phyloP scores from a whole-genome alignment of 148 eudicot species.

The Rhododendron griersonianum region DNA sequence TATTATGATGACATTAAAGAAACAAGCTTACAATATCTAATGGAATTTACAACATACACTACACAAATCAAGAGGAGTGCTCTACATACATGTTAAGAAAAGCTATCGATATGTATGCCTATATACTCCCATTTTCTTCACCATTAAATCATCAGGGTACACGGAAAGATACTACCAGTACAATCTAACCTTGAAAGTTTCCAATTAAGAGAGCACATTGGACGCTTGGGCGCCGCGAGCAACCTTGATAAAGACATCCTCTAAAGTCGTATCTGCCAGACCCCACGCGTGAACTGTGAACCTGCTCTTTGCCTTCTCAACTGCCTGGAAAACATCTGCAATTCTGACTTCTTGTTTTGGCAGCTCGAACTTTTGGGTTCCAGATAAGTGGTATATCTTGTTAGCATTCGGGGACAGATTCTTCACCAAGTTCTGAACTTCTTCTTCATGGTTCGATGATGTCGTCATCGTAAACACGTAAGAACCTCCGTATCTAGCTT shows the following conservation, averaged over 20 bases:
- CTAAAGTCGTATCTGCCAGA: slow-evolving; percentile 65
- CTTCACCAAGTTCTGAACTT: slow-evolving; percentile 50
- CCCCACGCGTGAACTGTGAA: slow-evolving; percentile 77
- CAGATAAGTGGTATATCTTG: slow-evolving; percentile 14
- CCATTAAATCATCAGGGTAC: background rate
- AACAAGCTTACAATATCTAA: background rate
- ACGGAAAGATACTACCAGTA: background rate
- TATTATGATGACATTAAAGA: background rate
- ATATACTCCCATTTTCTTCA: background rate
- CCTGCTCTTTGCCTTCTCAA: slow-evolving; percentile 51
- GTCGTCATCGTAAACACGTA: slow-evolving; percentile 67
- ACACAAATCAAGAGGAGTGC: background rate
- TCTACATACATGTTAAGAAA: background rate
- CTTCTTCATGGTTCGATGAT: slow-evolving; percentile 28
- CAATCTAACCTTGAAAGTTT: background rate
- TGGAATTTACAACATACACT: background rate
- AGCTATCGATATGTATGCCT: background rate
- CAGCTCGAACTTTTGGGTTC: slow-evolving; percentile 70
- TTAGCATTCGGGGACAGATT: slow-evolving; percentile 36
- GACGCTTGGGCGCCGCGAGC: slow-evolving; percentile 42
- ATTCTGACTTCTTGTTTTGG: slow-evolving; percentile 55
- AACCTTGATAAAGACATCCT: slow-evolving; percentile 78
- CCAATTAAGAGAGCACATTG: slow-evolving; percentile 35
- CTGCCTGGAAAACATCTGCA: slow-evolving; percentile 56
- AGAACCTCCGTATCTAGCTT: slow-evolving; percentile 67